Evolutionary conservation across 768 basidiomycete species (phyloP).

Genomic region (Xerocomellus intermedius): DNA sequence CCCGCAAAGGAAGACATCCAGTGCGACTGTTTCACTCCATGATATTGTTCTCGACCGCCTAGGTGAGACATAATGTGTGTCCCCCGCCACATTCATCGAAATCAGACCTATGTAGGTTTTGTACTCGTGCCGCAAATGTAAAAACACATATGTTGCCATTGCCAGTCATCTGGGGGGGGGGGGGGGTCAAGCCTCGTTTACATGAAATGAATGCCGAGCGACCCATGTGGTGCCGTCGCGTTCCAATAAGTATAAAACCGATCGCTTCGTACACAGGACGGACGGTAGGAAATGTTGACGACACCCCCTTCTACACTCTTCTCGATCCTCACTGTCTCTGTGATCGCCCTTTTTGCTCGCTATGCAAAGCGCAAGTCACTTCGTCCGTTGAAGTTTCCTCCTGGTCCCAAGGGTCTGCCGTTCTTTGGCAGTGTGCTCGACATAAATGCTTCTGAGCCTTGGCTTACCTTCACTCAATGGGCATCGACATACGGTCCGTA

Average conservation of each 20-base stretch:
- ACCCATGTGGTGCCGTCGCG: slow-evolving; percentile 4
- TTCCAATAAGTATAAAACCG: slow-evolving; percentile 17
- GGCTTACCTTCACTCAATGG: slow-evolving; percentile 36
- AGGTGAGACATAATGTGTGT: neutral
- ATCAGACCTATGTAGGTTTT: neutral
- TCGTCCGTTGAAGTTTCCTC: slow-evolving; percentile 18
- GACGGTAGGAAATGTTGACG: slow-evolving; percentile 1
- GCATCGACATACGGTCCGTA: slow-evolving; percentile 25
- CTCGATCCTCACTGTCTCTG: slow-evolving; percentile 3
- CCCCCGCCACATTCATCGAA: neutral
- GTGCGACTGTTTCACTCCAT: neutral
- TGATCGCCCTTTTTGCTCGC: slow-evolving; percentile 6
- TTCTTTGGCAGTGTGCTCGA: slow-evolving; percentile 29
- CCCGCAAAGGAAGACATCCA: neutral
- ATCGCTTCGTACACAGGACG: neutral
- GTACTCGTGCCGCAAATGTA: neutral
- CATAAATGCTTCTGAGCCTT: slow-evolving; percentile 26
- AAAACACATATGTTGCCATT: neutral
- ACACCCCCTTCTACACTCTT: slow-evolving; percentile 8
- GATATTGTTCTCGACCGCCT: neutral
- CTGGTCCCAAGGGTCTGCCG: slow-evolving; percentile 33
- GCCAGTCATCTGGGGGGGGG: neutral
- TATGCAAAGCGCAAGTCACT: slow-evolving; percentile 12
- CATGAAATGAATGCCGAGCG: slow-evolving; percentile 6
- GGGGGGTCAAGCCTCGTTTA: neutral